These are phyloP conservation scores for Fusarium multiceps DNA, from an alignment of 2,329 filamentous ascomycete genomes.

Conservation along the genomic window DNA sequence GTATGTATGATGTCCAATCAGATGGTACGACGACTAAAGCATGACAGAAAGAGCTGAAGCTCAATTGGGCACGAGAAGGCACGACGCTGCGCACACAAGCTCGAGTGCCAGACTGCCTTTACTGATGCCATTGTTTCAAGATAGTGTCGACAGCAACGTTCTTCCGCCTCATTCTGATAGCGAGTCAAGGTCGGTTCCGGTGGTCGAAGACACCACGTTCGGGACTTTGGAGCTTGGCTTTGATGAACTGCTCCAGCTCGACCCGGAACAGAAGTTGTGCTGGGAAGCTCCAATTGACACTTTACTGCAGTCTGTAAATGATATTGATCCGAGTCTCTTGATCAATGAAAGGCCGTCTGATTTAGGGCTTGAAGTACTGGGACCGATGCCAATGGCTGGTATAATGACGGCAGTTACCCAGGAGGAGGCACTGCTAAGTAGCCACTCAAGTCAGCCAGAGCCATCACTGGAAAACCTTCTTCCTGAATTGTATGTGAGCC, in stretches of 20 bases:
- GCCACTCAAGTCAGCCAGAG: not conserved
- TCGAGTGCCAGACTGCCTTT: not conserved
- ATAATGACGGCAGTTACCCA: accelerated
- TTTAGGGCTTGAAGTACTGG: too few species aligned
- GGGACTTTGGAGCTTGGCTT: too few species aligned
- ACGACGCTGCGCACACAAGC: accelerated
- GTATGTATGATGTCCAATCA: not conserved
- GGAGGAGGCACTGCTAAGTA: accelerated
- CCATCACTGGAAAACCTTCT: not conserved
- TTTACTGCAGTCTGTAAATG: accelerated
- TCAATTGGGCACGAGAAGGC: not conserved
- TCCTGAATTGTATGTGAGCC: not conserved
- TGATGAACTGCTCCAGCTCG: too few species aligned
- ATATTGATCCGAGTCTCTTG: too few species aligned
- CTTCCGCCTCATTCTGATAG: too few species aligned
- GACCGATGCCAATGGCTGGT: too few species aligned
- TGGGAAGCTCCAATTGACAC: too few species aligned
- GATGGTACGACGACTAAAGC: accelerated
- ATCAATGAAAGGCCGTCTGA: accelerated
- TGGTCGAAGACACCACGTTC: too few species aligned
- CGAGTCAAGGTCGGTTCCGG: too few species aligned
- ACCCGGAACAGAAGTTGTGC: too few species aligned
- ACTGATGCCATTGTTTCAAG: not conserved
- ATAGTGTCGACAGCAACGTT: too few species aligned
- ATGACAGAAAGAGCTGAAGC: not conserved